Conservation (phyloP, 1,139 yeast genomes). For the Geotrichum siamense region DNA sequence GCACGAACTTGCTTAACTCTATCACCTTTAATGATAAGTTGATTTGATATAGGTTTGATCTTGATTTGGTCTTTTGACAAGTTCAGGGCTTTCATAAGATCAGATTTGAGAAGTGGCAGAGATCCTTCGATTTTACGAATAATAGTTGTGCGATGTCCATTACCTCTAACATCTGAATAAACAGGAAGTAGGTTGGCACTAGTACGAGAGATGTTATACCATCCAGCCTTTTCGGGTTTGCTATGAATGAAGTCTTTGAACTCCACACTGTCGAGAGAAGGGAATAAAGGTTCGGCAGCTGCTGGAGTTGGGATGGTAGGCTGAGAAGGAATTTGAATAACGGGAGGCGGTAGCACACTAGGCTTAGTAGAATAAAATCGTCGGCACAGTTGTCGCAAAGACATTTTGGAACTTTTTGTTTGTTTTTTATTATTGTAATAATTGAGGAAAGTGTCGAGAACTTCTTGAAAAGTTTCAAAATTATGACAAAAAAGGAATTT, state of each 20-base stretch:
- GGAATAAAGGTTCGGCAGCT: slow-evolving; percentile 14
- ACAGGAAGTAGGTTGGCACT: slow-evolving; percentile 34
- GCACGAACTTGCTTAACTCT: slow-evolving; percentile 18
- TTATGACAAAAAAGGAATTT: too few relatives aligned
- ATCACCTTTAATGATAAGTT: slow-evolving; percentile 32
- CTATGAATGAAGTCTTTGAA: slow-evolving; percentile 7
- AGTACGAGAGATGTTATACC: slow-evolving; percentile 32
- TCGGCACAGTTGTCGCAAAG: not conserved
- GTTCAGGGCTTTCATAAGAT: slow-evolving; percentile 26
- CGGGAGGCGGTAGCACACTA: slow-evolving; percentile 1
- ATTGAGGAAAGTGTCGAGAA: too few relatives aligned
- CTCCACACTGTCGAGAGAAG: slow-evolving; percentile 14
- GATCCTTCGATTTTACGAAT: slow-evolving; percentile 32
- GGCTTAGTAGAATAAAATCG: slow-evolving; percentile 13
- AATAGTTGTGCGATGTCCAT: slow-evolving; percentile 33
- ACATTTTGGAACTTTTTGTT: not conserved
- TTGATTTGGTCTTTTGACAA: slow-evolving; percentile 28
- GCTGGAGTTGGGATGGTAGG: slow-evolving; percentile 13
- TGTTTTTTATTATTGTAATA: too few relatives aligned
- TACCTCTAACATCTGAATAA: slow-evolving; percentile 30
- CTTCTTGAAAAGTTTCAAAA: too few relatives aligned
- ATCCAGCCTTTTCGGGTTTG: slow-evolving; percentile 16
- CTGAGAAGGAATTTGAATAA: not conserved
- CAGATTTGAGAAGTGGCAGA: slow-evolving; percentile 29
- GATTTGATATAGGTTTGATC: slow-evolving; percentile 32